A percentile compares a stretch with the other conserved stretches of the same genome.
phyloP scores from a whole-genome alignment of 2,329 filamentous ascomycete species.

The Rhinocladiella similis region DNA sequence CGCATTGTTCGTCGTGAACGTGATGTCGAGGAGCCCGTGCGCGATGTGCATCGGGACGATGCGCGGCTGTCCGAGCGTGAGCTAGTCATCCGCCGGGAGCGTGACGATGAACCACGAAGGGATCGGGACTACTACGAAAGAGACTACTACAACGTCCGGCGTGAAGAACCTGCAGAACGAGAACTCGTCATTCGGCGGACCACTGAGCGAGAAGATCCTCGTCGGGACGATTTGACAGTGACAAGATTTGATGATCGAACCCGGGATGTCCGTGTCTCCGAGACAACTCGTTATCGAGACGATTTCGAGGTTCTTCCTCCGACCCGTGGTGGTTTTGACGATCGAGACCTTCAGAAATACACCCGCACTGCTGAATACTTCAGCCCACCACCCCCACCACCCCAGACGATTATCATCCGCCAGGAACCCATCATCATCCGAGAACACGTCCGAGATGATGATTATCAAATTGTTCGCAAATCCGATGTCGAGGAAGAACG shows the following conservation, averaged over 20 bases:
- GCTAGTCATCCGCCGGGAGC: constrained; percentile 24
- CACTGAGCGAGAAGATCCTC: constrained; percentile 51
- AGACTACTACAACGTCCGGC: constrained; percentile 36
- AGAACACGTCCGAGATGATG: constrained; percentile 54
- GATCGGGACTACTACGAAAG: constrained; percentile 33
- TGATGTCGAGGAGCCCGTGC: constrained; percentile 31
- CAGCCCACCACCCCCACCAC: constrained; percentile 43
- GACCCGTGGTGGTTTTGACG: constrained; percentile 33
- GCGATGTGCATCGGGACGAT: constrained; percentile 32
- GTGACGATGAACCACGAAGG: constrained; percentile 24
- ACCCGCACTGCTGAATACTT: constrained; percentile 56
- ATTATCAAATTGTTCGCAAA: constrained; percentile 61
- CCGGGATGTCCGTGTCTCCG: constrained; percentile 43
- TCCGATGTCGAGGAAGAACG: constrained; percentile 54
- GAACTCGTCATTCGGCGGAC: constrained; percentile 47
- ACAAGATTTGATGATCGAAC: constrained; percentile 37
- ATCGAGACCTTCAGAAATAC: constrained; percentile 50
- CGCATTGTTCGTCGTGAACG: constrained; percentile 46
- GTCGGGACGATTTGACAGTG: constrained; percentile 44
- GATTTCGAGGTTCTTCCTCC: constrained; percentile 44
- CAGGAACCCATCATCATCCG: constrained; percentile 58
- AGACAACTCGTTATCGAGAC: constrained; percentile 42
- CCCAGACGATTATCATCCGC: constrained; percentile 52
- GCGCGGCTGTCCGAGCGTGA: constrained; percentile 25
- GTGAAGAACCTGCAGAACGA: constrained; percentile 39